phyloP scores from a whole-genome alignment of 768 basidiomycete genomes.

The Phlebiopsis gigantea region DNA sequence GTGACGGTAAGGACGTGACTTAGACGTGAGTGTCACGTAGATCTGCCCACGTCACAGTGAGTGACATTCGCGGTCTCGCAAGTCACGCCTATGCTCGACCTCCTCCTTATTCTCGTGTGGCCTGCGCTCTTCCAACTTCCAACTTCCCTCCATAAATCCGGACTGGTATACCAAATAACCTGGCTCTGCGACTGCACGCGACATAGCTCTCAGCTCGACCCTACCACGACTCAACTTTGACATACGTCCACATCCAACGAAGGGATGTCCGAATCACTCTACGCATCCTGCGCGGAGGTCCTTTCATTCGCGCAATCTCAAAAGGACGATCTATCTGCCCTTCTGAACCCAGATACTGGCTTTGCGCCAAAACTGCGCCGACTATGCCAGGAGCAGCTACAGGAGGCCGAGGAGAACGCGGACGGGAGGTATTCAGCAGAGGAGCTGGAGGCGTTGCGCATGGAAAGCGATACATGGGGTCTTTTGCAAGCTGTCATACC shows the following conservation, averaged over 20 bases:
- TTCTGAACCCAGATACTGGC: constrained; percentile 62
- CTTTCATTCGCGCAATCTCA: constrained; percentile 51
- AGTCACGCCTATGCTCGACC: not conserved
- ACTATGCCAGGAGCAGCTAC: constrained; percentile 49
- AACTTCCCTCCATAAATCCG: not conserved
- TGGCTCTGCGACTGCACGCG: not conserved
- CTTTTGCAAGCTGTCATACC: constrained; percentile 74
- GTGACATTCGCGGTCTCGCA: not conserved
- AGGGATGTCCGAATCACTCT: constrained; percentile 47
- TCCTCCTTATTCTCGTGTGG: not conserved
- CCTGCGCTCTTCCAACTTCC: not conserved
- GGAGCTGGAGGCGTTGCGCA: constrained; percentile 56
- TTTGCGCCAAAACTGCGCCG: constrained; percentile 62
- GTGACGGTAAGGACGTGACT: too few relatives aligned
- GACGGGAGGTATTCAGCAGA: constrained; percentile 36
- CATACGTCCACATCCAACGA: not conserved
- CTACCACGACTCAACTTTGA: not conserved
- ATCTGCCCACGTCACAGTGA: too few relatives aligned
- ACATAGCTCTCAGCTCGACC: not conserved
- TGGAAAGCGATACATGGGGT: constrained; percentile 82
- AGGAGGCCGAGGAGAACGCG: constrained; percentile 42
- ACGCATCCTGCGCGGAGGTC: constrained; percentile 64
- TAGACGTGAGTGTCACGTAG: too few relatives aligned
- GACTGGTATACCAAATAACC: too few relatives aligned
- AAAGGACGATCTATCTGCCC: constrained; percentile 48